Conservation (phyloP, 257 asterid species). For the Nyctanthes arbortristis region DNA sequence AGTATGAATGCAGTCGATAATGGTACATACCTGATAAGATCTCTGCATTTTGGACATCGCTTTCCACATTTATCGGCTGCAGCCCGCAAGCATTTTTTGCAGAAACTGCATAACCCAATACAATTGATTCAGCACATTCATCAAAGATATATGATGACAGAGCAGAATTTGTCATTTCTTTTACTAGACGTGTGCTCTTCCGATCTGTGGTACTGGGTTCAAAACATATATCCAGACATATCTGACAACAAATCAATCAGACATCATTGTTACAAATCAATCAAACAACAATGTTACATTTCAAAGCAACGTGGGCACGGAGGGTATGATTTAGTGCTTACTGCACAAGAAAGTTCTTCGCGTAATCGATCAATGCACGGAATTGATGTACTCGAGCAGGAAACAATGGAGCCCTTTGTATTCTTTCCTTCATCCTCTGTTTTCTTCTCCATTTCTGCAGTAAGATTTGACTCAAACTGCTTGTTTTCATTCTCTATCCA, state of each 20-base stretch:
- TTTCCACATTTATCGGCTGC: conserved; percentile 97
- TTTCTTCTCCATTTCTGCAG: not conserved
- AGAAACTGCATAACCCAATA: conserved; percentile 50
- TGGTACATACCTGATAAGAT: conserved; percentile 65
- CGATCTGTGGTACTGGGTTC: conserved; percentile 98
- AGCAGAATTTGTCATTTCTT: not conserved
- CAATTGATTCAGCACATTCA: not conserved
- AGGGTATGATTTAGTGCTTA: conserved; percentile 34
- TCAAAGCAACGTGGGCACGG: too few relatives aligned
- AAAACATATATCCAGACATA: conserved; percentile 89
- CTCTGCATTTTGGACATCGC: conserved; percentile 97
- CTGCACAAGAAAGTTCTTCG: conserved; percentile 97
- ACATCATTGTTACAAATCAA: not conserved
- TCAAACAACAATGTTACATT: too few relatives aligned
- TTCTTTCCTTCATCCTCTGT: conserved; percentile 9
- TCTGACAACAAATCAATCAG: conserved; percentile 51
- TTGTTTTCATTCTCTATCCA: not conserved
- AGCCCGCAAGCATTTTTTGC: conserved; percentile 77
- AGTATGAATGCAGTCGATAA: not conserved
- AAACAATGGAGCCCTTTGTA: not conserved
- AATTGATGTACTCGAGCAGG: conserved; percentile 35
- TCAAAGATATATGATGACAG: not conserved
- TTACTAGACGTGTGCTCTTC: conserved; percentile 83
- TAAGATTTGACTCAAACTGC: not conserved
- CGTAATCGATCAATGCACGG: conserved; percentile 83